Conservation (phyloP, 2,329 filamentous ascomycete species). For the Chrysoporthe deuterocubensis region DNA sequence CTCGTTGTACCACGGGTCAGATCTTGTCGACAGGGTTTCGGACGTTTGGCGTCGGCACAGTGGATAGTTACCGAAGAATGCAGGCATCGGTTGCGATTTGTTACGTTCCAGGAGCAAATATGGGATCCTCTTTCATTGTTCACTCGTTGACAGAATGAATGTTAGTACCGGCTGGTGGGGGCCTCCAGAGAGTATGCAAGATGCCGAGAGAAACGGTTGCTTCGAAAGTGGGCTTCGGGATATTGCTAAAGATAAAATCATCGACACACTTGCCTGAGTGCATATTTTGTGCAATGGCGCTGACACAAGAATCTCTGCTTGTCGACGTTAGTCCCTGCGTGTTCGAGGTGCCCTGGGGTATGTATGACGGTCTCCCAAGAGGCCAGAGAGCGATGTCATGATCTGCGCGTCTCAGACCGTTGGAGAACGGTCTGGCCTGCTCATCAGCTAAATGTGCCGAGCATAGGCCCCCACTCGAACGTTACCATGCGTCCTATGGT, state of each 20-base stretch:
- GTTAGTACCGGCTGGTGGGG: background rate
- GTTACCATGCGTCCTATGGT: too few species aligned
- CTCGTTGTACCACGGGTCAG: background rate
- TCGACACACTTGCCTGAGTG: background rate
- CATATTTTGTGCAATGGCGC: too few species aligned
- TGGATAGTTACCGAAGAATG: background rate
- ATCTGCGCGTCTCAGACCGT: too few species aligned
- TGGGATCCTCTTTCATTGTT: background rate
- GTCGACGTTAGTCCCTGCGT: too few species aligned
- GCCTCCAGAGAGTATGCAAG: background rate
- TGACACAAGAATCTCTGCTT: too few species aligned
- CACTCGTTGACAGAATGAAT: background rate
- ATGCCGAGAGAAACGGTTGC: background rate
- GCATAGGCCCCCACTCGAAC: too few species aligned
- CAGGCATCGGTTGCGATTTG: background rate
- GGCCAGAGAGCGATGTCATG: too few species aligned
- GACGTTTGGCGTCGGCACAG: background rate
- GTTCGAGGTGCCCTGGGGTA: too few species aligned
- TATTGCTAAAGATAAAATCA: constrained; percentile 9
- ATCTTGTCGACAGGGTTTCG: background rate
- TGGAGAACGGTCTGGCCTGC: too few species aligned
- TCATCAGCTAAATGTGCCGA: too few species aligned
- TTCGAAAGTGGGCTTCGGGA: constrained; percentile 2
- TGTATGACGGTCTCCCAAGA: too few species aligned
- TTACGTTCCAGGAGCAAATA: background rate